phyloP scores from a whole-genome alignment of 2,329 filamentous ascomycete genomes.

The Drechmeria coniospora region DNA sequence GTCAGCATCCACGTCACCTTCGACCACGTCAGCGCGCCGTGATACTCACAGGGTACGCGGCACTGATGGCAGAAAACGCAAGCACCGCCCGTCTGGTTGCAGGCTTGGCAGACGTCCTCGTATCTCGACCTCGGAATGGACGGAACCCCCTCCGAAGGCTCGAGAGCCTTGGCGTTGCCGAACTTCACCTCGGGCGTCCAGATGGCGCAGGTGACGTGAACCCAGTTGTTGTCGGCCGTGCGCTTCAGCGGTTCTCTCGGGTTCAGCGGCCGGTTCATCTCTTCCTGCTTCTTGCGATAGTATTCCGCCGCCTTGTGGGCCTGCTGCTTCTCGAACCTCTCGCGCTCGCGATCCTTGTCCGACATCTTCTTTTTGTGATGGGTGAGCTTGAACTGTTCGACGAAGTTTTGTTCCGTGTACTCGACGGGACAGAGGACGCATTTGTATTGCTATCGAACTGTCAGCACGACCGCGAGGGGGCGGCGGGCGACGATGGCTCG shows the following conservation, averaged over 20 bases:
- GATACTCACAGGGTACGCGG: slow-evolving; percentile 33
- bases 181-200: slow-evolving; percentile 92
- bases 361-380: slow-evolving; percentile 68
- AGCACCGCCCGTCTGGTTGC: slow-evolving; percentile 60
- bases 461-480: slow-evolving; percentile 7
- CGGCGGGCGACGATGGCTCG: background rate
- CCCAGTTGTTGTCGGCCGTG: slow-evolving; percentile 95
- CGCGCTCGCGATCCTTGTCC: slow-evolving; percentile 81
- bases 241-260: slow-evolving; percentile 86
- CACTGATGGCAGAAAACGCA: slow-evolving; percentile 74
- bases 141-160: slow-evolving; percentile 79
- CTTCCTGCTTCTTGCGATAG: slow-evolving; percentile 69
- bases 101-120: slow-evolving; percentile 68
- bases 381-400: slow-evolving; percentile 46
- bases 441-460: slow-evolving; percentile 50
- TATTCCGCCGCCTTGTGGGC: slow-evolving; percentile 65
- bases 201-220: slow-evolving; percentile 83
- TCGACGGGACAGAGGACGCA: slow-evolving; percentile 84
- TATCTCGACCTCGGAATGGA: slow-evolving; percentile 61
- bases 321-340: slow-evolving; percentile 71
- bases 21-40: slow-evolving; percentile 9
- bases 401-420: slow-evolving; percentile 65
- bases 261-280: slow-evolving; percentile 65
- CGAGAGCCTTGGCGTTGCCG: slow-evolving; percentile 65
- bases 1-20: slow-evolving; percentile 3